A percentile compares a stretch with the other conserved stretches of the same genome.
These are phyloP conservation scores for Xylaria sp. DNA, from an alignment of 2,329 filamentous ascomycete genomes.

Conservation along the genomic window DNA sequence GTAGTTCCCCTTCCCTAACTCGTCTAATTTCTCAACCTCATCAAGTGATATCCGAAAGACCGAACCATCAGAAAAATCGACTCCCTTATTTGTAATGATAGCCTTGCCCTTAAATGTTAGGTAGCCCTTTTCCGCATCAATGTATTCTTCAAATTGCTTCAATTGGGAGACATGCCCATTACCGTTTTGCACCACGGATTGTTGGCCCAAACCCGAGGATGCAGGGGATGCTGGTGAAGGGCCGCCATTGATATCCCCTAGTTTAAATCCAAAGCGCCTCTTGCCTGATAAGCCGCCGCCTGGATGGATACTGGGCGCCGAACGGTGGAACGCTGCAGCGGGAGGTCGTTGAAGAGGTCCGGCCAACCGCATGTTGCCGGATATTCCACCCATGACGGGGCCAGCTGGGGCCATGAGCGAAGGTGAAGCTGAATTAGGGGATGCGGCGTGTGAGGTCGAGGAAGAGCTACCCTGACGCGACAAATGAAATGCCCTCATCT, in stretches of 20 bases:
- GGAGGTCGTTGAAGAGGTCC: constrained; percentile 56
- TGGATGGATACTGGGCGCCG: constrained; percentile 57
- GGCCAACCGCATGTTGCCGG: constrained; percentile 59
- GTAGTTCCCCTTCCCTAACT: constrained; percentile 97
- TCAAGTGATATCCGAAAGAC: constrained; percentile 95
- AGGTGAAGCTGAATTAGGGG: constrained; percentile 47
- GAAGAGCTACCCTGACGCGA: constrained; percentile 56
- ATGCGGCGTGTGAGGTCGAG: constrained; percentile 44
- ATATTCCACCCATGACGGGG: constrained; percentile 47
- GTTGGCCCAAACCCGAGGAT: constrained; percentile 49
- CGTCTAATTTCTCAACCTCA: constrained; percentile 88
- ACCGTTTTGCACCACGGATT: constrained; percentile 48
- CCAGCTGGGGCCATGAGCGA: constrained; percentile 45
- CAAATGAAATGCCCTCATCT: constrained; percentile 59
- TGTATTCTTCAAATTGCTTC: constrained; percentile 76
- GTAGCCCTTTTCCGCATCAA: constrained; percentile 91
- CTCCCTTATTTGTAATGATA: constrained; percentile 85
- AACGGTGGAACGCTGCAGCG: constrained; percentile 62
- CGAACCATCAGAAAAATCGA: constrained; percentile 90
- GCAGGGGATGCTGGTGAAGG: constrained; percentile 56
- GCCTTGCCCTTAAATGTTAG: constrained; percentile 94
- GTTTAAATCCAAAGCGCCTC: constrained; percentile 68
- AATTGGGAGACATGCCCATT: constrained; percentile 59
- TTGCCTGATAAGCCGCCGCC: constrained; percentile 67
- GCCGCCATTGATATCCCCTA: constrained; percentile 62